Evolutionary conservation across 2,329 filamentous ascomycete genomes (phyloP).

Genomic region (Xylariaceae sp.): DNA sequence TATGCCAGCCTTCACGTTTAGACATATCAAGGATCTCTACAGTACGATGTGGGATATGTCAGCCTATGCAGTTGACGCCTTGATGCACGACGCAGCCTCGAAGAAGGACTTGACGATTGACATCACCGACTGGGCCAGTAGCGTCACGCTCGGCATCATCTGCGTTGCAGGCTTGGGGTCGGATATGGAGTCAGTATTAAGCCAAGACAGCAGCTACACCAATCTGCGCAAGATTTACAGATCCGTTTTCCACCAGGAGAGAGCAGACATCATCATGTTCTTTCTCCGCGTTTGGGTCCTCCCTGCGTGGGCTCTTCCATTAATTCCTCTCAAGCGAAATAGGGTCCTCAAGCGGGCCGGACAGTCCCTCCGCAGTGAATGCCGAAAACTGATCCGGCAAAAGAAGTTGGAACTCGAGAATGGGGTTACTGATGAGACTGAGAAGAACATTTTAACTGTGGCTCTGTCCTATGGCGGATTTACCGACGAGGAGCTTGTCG

Average conservation of each 20-base stretch:
- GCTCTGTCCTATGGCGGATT: constrained; percentile 17
- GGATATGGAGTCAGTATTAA: constrained; percentile 13
- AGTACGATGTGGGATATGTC: constrained; percentile 18
- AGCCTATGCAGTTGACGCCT: constrained; percentile 7
- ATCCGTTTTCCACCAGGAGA: constrained; percentile 6
- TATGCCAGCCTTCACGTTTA: constrained; percentile 16
- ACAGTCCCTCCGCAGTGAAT: constrained; percentile 11
- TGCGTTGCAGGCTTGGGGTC: constrained; percentile 16
- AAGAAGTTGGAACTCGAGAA: constrained; percentile 17
- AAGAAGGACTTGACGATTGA: constrained; percentile 5
- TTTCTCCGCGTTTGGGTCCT: constrained; percentile 12
- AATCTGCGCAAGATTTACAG: constrained; percentile 12
- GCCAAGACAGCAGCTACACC: constrained; percentile 11
- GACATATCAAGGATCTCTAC: constrained; percentile 17
- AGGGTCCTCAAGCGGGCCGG: constrained; percentile 9
- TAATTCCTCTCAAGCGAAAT: constrained; percentile 12
- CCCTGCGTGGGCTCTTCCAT: constrained; percentile 9
- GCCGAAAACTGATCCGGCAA: constrained; percentile 14
- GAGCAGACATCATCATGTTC: constrained; percentile 11
- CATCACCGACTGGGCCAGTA: constrained; percentile 16
- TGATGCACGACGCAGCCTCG: constrained; percentile 6
- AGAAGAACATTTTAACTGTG: constrained; percentile 18
- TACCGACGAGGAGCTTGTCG: constrained; percentile 17
- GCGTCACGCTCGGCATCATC: constrained; percentile 15
- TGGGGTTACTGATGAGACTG: constrained; percentile 12